Evolutionary conservation across 495 filamentous ascomycete species (phyloP).

Genomic region (Stereocaulon alpinum): DNA sequence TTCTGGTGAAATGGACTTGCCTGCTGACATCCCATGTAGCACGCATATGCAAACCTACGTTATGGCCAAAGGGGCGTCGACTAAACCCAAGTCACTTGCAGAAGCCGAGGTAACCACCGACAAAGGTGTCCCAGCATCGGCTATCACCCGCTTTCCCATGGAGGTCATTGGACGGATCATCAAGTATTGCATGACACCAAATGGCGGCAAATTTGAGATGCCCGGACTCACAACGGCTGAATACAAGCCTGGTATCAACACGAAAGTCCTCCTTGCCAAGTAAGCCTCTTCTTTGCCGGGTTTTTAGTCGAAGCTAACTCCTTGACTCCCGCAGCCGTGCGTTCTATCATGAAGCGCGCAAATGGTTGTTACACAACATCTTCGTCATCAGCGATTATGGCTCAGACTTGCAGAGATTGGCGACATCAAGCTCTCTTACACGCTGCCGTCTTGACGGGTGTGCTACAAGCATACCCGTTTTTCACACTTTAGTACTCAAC

Average conservation of each 20-base stretch:
- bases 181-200: constrained; percentile 1
- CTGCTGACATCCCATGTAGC: no score
- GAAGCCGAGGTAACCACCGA: no score
- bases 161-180: neutral
- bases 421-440: neutral
- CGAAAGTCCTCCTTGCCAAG: neutral
- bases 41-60: neutral
- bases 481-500: neutral
- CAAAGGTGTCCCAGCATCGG: no score
- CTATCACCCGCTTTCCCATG: no score
- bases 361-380: neutral
- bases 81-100: no score
- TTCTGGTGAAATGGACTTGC: no score
- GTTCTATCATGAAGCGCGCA: constrained; percentile 10
- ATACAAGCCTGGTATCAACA: neutral
- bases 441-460: no score
- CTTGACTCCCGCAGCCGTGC: neutral
- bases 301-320: neutral
- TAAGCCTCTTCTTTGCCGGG: neutral
- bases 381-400: constrained; percentile 4
- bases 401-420: neutral
- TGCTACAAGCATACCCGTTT: no score
- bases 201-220: neutral
- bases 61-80: no score
- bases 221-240: constrained; percentile 5